Base-by-base conservation (phyloP, 305 asterid genomes). In the Fraxinus sp. region DNA sequence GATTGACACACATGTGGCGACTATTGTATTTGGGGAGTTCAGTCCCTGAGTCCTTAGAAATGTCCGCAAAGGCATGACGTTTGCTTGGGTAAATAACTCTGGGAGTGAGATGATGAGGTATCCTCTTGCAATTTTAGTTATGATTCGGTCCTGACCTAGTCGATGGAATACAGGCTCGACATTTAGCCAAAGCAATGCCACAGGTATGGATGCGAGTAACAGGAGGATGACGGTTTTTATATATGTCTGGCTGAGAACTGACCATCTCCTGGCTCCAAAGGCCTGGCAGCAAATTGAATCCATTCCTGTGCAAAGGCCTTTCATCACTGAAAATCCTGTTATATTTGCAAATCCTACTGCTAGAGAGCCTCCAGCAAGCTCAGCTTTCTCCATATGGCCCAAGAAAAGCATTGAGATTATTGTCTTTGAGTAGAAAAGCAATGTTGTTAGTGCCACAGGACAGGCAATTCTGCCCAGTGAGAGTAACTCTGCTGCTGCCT, bases 251-350 rank as follows among this genome's bases (percentile, higher is more conserved):
- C 83, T 82, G 24, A 94, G 86, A 28, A 91, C 78, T 1, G 89
- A 82, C 88, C 91, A 88, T 5, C 94, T 86, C n/a, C 88, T 85
- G 76, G 98, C 98, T 0, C 98, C 98, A 33, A 77, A 94, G 82
- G 98, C 98, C 41, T 93, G 98, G 89, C 89, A 91, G 86, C 97
- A 93, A 32, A 94, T 93, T 26, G 98, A 97, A 52, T 94, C 98
- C 97, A 94, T 94, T 11, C 97, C 98, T 35, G 90, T 81, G 88
- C 97, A 92, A 0, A 94, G 91, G 0, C 98, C 98, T 74, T 93
- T 93, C 88, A 94, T 90, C 24, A 94, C 93, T 0, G 98, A 93
- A 74, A 87, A 93, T 1, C 97, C 98, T 0, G 98, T 91, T 36
- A 94, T 81, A 86, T 93, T 94, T 6, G 98, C 97, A 77, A 94